A percentile compares a stretch with the other conserved stretches of the same genome.
These are phyloP conservation scores for Colletotrichum gigasporum DNA, from an alignment of 2,329 filamentous ascomycete species.

Conservation along the genomic window DNA sequence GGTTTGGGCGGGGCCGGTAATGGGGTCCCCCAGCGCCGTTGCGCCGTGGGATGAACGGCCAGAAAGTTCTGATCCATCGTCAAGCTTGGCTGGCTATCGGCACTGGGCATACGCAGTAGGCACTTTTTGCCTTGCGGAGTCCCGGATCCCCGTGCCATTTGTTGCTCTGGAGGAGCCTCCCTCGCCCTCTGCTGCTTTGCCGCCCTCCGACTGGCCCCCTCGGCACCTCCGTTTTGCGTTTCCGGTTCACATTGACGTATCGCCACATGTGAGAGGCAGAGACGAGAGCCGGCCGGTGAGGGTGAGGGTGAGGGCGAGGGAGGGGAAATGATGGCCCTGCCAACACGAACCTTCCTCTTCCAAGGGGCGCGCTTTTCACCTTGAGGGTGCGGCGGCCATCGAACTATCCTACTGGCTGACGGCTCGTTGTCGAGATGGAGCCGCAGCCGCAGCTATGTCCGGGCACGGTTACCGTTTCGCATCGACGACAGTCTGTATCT, in stretches of 20 bases:
- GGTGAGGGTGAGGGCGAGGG: not conserved
- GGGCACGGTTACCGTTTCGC: not conserved
- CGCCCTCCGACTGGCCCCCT: conserved; percentile 8
- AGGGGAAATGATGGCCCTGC: conserved; percentile 20
- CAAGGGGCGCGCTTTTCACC: not conserved
- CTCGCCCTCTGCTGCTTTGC: conserved; percentile 26
- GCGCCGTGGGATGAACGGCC: conserved; percentile 12
- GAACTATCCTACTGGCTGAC: conserved; percentile 4
- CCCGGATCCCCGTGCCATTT: conserved; percentile 22
- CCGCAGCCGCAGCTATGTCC: no score
- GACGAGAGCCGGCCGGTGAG: not conserved
- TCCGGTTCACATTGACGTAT: not conserved
- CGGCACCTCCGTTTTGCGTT: not conserved
- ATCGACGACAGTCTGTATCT: not conserved
- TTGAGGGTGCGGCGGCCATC: conserved; percentile 15
- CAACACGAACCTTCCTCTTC: conserved; percentile 16
- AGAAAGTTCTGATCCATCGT: conserved; percentile 22
- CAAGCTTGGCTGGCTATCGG: conserved; percentile 29
- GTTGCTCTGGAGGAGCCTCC: conserved; percentile 7
- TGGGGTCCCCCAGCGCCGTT: conserved; percentile 12
- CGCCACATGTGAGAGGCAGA: conserved; percentile 15
- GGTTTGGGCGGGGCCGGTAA: conserved; percentile 14
- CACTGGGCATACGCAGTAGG: conserved; percentile 30
- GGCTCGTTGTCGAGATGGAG: not conserved
- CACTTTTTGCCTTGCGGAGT: conserved; percentile 28